Percentiles rank a stretch among this genome's conserved stretches.
phyloP scores from a whole-genome alignment of 1,139 yeast genomes.

The Eremothecium coryli region DNA sequence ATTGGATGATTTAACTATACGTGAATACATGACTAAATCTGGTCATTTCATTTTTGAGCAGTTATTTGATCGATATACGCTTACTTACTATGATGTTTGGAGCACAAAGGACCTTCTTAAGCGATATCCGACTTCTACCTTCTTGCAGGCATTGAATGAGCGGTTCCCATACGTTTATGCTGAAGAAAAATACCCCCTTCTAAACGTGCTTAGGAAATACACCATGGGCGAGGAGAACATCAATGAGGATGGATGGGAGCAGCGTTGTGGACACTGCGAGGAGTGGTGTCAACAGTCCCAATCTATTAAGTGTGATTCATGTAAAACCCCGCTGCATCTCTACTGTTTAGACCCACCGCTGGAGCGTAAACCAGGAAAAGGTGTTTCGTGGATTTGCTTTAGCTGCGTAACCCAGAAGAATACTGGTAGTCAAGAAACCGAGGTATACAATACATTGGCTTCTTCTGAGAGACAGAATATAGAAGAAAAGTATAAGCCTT shows the following conservation, averaged over 20 bases:
- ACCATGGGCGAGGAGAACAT: slow-evolving; percentile 10
- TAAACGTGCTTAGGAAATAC: slow-evolving; percentile 20
- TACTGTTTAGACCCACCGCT: slow-evolving; percentile 82
- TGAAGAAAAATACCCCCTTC: slow-evolving; percentile 38
- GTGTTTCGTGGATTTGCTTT: slow-evolving; percentile 93
- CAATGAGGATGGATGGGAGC: slow-evolving; percentile 21
- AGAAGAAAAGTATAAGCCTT: not conserved
- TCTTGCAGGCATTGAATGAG: slow-evolving; percentile 53
- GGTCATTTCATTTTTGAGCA: slow-evolving; percentile 78
- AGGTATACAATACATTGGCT: slow-evolving; percentile 3
- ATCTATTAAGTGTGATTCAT: slow-evolving; percentile 75
- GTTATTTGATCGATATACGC: slow-evolving; percentile 79
- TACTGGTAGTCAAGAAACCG: slow-evolving; percentile 10
- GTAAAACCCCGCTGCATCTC: slow-evolving; percentile 66
- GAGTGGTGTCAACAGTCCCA: slow-evolving; percentile 78
- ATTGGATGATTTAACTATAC: slow-evolving; percentile 37
- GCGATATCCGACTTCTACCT: slow-evolving; percentile 37
- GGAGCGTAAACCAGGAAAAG: slow-evolving; percentile 69
- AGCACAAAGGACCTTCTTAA: slow-evolving; percentile 50
- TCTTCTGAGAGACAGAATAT: slow-evolving; percentile 4
- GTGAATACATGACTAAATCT: slow-evolving; percentile 44
- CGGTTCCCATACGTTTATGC: slow-evolving; percentile 67
- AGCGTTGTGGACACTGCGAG: slow-evolving; percentile 60
- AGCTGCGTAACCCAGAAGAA: slow-evolving; percentile 43
- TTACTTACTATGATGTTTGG: slow-evolving; percentile 70